phyloP scores from a whole-genome alignment of 1,284 basidiomycete genomes.

The Laetiporus sulphureus region DNA sequence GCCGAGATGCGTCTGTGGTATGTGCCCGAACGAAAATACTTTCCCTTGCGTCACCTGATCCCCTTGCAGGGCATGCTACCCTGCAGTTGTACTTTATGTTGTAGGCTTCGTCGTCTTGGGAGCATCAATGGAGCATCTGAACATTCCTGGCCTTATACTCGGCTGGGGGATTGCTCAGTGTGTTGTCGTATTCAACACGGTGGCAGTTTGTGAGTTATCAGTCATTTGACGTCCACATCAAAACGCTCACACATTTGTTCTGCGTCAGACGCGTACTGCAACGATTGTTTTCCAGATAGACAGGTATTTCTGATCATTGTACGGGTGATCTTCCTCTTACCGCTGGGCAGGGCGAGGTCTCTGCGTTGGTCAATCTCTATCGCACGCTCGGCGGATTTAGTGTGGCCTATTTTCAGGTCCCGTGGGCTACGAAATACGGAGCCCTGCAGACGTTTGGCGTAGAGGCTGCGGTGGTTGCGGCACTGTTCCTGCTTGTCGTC shows the following conservation, averaged over 20 bases:
- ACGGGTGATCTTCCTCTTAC: too few relatives aligned
- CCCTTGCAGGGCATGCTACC: slow-evolving; percentile 49
- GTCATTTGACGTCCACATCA: background rate
- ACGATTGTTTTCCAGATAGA: slow-evolving; percentile 43
- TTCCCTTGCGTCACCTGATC: background rate
- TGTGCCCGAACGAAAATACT: slow-evolving; percentile 12
- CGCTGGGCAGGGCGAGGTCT: slow-evolving; percentile 49
- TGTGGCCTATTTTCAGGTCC: slow-evolving; percentile 59
- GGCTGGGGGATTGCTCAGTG: slow-evolving; percentile 63
- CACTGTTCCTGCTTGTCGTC: slow-evolving; percentile 44
- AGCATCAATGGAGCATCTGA: slow-evolving; percentile 48
- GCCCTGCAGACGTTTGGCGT: slow-evolving; percentile 52
- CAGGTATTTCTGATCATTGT: slow-evolving; percentile 26
- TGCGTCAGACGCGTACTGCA: slow-evolving; percentile 43
- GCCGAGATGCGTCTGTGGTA: slow-evolving; percentile 67
- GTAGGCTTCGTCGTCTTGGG: slow-evolving; percentile 59
- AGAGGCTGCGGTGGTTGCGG: slow-evolving; percentile 52
- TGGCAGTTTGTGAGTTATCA: slow-evolving; percentile 45
- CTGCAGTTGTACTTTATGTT: slow-evolving; percentile 56
- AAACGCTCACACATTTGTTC: background rate
- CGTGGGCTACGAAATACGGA: slow-evolving; percentile 49
- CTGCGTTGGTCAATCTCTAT: slow-evolving; percentile 52
- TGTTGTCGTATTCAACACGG: slow-evolving; percentile 59
- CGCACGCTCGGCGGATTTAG: slow-evolving; percentile 56
- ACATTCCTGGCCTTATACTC: slow-evolving; percentile 48